Percentiles rank a stretch among this genome's conserved stretches.
phyloP scores from a whole-genome alignment of 345 rosid genomes.

The Alliaria petiolata region DNA sequence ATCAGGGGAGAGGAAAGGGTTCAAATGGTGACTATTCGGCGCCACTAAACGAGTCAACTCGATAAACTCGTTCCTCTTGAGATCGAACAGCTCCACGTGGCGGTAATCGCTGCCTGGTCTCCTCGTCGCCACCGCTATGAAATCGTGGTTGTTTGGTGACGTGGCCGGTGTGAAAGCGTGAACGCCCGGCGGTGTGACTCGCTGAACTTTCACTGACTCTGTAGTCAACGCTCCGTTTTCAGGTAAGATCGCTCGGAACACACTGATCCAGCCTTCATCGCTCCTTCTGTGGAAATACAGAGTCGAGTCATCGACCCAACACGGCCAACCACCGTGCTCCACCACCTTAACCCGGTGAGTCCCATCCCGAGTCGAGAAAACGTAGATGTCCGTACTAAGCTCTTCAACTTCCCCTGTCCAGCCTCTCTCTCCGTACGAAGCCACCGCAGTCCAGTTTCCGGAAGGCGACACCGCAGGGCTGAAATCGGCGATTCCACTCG shows the following conservation, averaged over 20 bases:
- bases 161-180: conserved; percentile 95
- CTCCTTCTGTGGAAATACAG: conserved; percentile 71
- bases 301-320: conserved; percentile 78
- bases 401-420: conserved; percentile 82
- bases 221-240: conserved; percentile 24
- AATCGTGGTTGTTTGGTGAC: conserved; percentile 64
- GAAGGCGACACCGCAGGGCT: conserved; percentile 88
- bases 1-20: conserved; percentile 86
- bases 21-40: conserved; percentile 64
- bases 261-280: conserved; percentile 72
- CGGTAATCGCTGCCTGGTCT: conserved; percentile 56
- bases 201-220: conserved; percentile 45
- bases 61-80: conserved; percentile 43
- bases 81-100: conserved; percentile 73
- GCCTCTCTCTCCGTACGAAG: conserved; percentile 63
- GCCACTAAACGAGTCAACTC: conserved; percentile 73
- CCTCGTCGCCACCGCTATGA: conserved; percentile 76
- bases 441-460: conserved; percentile 67
- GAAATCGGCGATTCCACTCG: conserved; percentile 62
- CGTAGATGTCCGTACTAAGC: conserved; percentile 66
- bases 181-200: conserved; percentile 78
- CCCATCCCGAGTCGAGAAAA: conserved; percentile 77
- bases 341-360: conserved; percentile 63
- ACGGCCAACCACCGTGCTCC: conserved; percentile 89
- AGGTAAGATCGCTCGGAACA: conserved; percentile 54